Evolutionary conservation across 1,284 basidiomycete species (phyloP).

Genomic region (Pseudozyma sp.): DNA sequence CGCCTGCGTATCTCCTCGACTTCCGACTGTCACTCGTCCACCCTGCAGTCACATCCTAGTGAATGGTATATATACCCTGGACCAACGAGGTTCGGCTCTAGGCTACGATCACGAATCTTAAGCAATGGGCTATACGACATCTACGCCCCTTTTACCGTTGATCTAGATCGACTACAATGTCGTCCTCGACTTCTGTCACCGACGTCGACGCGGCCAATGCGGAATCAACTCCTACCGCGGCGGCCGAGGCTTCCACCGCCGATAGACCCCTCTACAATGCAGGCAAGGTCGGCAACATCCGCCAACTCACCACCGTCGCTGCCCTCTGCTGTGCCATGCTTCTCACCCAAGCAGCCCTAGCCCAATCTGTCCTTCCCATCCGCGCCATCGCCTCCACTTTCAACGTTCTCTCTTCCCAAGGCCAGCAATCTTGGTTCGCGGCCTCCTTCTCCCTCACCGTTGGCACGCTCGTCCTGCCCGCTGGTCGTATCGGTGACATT

Average conservation of each 20-base stretch:
- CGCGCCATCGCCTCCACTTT: constrained; percentile 36
- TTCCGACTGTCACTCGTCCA: too few species aligned
- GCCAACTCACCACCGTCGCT: constrained; percentile 34
- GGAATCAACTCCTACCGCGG: not conserved
- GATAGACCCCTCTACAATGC: constrained; percentile 27
- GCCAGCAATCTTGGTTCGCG: constrained; percentile 52
- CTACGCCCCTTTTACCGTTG: not conserved
- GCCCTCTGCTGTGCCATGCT: constrained; percentile 43
- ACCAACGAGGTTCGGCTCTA: not conserved
- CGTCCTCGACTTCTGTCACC: constrained; percentile 5
- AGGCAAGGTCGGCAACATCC: constrained; percentile 20
- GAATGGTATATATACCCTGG: constrained; percentile 3
- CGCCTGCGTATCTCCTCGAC: too few species aligned
- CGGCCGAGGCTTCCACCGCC: not conserved
- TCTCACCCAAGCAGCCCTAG: constrained; percentile 47
- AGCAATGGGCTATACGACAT: too few species aligned
- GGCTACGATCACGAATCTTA: too few species aligned
- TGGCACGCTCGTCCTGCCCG: constrained; percentile 59
- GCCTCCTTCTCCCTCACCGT: constrained; percentile 55
- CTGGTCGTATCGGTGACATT: constrained; percentile 55
- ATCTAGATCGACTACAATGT: not conserved
- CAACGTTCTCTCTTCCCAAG: constrained; percentile 20
- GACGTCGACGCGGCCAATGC: constrained; percentile 4
- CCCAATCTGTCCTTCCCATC: constrained; percentile 36
- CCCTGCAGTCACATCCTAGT: too few species aligned